These are phyloP conservation scores for Suhomyces kilbournensis DNA, from an alignment of 805 yeast genomes.

Conservation along the genomic window DNA sequence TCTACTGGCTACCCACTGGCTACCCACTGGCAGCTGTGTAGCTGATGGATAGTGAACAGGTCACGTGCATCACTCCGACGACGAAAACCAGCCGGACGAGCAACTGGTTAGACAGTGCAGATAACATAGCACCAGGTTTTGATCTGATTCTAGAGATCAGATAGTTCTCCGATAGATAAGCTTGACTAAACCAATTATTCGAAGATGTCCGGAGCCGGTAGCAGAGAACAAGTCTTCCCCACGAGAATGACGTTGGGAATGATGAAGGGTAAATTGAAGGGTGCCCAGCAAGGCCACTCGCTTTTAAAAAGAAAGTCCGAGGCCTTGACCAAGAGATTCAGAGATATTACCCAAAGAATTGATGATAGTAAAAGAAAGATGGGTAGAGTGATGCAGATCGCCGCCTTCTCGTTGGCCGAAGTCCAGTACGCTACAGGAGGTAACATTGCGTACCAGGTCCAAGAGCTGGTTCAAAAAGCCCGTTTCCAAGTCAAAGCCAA, in stretches of 20 bases:
- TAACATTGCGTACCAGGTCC: slow-evolving; percentile 91
- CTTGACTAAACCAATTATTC: background rate
- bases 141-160: background rate
- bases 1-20: background rate
- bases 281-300: slow-evolving; percentile 96
- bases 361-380: slow-evolving; percentile 94
- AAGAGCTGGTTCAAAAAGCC: slow-evolving; percentile 87
- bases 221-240: slow-evolving; percentile 94
- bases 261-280: slow-evolving; percentile 94
- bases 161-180: background rate
- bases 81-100: background rate
- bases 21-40: background rate
- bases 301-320: slow-evolving; percentile 92
- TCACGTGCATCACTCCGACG: background rate
- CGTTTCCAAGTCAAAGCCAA: slow-evolving; percentile 87
- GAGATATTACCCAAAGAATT: slow-evolving; percentile 91
- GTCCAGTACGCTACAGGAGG: slow-evolving; percentile 98
- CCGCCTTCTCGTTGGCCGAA: slow-evolving; percentile 95
- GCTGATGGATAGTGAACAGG: background rate
- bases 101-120: background rate
- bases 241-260: slow-evolving; percentile 95
- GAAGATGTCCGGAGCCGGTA: slow-evolving; percentile 63
- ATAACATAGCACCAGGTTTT: background rate
- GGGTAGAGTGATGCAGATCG: slow-evolving; percentile 98
- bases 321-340: slow-evolving; percentile 92